Conservation (phyloP, 176 grass and related monocot genomes). For the Poa annua region DNA sequence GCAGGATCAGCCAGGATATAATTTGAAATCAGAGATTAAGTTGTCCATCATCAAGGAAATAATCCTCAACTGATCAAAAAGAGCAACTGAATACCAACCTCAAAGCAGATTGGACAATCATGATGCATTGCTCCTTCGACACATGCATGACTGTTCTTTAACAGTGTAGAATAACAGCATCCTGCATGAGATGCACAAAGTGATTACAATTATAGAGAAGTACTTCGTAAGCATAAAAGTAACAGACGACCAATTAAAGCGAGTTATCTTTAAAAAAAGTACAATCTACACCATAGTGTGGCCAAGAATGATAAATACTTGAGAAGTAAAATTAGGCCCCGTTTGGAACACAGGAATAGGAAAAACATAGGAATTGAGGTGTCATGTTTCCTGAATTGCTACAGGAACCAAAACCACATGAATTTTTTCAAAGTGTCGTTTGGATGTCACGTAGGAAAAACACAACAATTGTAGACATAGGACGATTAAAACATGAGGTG, state of each 20-base stretch:
- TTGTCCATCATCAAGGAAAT: background rate
- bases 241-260: background rate
- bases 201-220: background rate
- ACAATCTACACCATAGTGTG: background rate
- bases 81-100: conserved; percentile 54
- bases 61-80: background rate
- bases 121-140: conserved; percentile 98
- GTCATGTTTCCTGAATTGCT: too few relatives aligned
- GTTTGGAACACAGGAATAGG: too few relatives aligned
- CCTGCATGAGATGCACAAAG: conserved; percentile 50
- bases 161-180: conserved; percentile 80
- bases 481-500: too few relatives aligned
- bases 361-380: too few relatives aligned
- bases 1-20: conserved; percentile 20
- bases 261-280: background rate
- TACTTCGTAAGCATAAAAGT: background rate
- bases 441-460: too few relatives aligned
- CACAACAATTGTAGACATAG: too few relatives aligned
- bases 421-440: too few relatives aligned
- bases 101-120: conserved; percentile 96
- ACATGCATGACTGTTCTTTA: conserved; percentile 87
- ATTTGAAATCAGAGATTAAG: background rate
- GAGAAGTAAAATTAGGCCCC: background rate
- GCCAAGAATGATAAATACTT: background rate
- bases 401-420: too few relatives aligned